phyloP scores from a whole-genome alignment of 345 rosid genomes.

The Dovyalis caffra region DNA sequence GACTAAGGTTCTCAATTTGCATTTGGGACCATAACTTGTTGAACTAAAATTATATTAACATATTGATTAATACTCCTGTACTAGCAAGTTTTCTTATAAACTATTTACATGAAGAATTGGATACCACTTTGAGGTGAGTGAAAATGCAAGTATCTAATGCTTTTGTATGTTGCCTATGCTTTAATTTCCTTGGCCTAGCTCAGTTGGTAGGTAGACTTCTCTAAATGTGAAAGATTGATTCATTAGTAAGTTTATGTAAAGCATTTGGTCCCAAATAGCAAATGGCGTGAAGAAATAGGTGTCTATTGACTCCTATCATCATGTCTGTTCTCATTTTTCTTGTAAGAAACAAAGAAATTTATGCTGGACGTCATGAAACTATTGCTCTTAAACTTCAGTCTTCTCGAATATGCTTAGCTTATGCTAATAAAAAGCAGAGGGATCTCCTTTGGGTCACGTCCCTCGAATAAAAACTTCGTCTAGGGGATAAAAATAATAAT shows the following conservation, averaged over 20 bases:
- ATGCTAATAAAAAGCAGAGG: background rate
- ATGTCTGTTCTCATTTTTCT: background rate
- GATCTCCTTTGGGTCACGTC: background rate
- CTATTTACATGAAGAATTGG: too few species aligned
- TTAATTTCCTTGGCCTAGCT: too few species aligned
- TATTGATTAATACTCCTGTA: too few species aligned
- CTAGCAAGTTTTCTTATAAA: too few species aligned
- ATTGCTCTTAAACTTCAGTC: background rate
- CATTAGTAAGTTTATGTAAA: background rate
- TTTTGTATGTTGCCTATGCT: too few species aligned
- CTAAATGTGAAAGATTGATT: too few species aligned
- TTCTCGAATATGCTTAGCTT: background rate
- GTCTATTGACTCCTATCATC: conserved; percentile 1
- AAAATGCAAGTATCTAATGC: too few species aligned
- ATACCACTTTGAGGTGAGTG: too few species aligned
- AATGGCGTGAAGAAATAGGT: conserved; percentile 2
- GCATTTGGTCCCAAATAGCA: background rate
- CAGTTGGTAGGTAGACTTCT: too few species aligned
- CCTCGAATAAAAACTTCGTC: background rate
- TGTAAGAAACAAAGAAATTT: background rate
- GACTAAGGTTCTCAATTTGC: too few species aligned
- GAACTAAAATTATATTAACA: too few species aligned
- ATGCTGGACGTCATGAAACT: background rate
- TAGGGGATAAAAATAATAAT: background rate
- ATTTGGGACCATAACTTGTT: too few species aligned